A percentile compares a stretch with the other conserved stretches of the same genome.
Conservation (phyloP, 2,329 filamentous ascomycete genomes). For the Cytospora schulzeri region DNA sequence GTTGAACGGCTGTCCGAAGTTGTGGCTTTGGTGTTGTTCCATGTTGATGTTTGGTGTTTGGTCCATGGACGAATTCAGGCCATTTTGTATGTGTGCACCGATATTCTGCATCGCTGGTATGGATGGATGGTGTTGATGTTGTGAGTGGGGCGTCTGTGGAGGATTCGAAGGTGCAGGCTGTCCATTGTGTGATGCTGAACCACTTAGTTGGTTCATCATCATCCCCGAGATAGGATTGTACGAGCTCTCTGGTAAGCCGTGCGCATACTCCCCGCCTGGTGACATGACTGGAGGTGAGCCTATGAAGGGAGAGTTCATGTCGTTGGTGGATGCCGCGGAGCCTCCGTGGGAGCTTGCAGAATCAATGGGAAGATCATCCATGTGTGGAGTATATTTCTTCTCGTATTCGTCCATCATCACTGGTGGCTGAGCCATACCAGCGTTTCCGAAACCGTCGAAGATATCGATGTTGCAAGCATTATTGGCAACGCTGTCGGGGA, state of each 20-base stretch:
- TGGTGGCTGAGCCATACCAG: constrained; percentile 59
- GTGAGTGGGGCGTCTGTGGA: constrained; percentile 34
- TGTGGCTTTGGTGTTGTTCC: constrained; percentile 37
- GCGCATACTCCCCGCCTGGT: constrained; percentile 52
- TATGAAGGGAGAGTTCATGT: constrained; percentile 54
- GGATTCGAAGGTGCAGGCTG: constrained; percentile 22
- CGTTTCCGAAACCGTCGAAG: constrained; percentile 67
- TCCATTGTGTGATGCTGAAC: constrained; percentile 29
- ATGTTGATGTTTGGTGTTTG: constrained; percentile 39
- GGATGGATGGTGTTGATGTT: constrained; percentile 37
- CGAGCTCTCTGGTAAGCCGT: constrained; percentile 41
- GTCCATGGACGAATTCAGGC: constrained; percentile 38
- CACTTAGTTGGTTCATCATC: constrained; percentile 53
- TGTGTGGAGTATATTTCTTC: constrained; percentile 46
- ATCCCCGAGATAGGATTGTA: constrained; percentile 56
- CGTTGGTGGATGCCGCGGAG: constrained; percentile 37
- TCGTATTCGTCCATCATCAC: constrained; percentile 54
- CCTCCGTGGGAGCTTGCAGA: constrained; percentile 40
- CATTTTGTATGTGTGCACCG: constrained; percentile 38
- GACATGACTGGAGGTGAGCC: constrained; percentile 58
- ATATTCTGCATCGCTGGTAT: constrained; percentile 39
- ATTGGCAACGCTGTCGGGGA: constrained; percentile 52
- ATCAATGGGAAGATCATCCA: constrained; percentile 45
- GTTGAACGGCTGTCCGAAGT: constrained; percentile 32
- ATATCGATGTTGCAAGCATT: constrained; percentile 54